phyloP scores from a whole-genome alignment of 2,329 filamentous ascomycete genomes.

The Calonectria ilicicola region DNA sequence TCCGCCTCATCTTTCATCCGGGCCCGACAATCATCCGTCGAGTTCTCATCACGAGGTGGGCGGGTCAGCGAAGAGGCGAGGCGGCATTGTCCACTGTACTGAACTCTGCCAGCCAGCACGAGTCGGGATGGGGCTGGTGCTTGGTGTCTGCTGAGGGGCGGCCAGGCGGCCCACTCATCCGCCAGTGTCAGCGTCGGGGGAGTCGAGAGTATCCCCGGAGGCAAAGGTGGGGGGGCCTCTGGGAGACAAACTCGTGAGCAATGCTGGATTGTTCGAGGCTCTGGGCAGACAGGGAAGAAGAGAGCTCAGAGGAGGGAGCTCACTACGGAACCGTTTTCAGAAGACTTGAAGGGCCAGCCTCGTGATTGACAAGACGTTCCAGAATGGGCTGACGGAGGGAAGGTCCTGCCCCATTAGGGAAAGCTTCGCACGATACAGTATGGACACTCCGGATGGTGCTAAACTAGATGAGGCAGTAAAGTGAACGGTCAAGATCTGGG shows the following conservation, averaged over 20 bases:
- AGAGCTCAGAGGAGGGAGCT: slow-evolving; percentile 23
- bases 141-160: slow-evolving; percentile 37
- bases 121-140: slow-evolving; percentile 41
- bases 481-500: slow-evolving; percentile 37
- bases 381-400: slow-evolving; percentile 32
- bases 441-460: slow-evolving; percentile 11
- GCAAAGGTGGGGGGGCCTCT: slow-evolving; percentile 24
- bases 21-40: slow-evolving; percentile 27
- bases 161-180: slow-evolving; percentile 42
- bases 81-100: slow-evolving; percentile 23
- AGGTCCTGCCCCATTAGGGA: slow-evolving; percentile 23
- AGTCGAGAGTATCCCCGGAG: slow-evolving; percentile 24
- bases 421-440: slow-evolving; percentile 10
- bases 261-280: slow-evolving; percentile 2
- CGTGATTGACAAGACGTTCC: slow-evolving; percentile 39
- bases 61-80: slow-evolving; percentile 36
- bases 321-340: slow-evolving; percentile 34
- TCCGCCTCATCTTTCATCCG: slow-evolving; percentile 20
- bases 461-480: slow-evolving; percentile 24
- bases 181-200: slow-evolving; percentile 32
- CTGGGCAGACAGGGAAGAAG: neutral
- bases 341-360: slow-evolving; percentile 20
- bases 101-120: slow-evolving; percentile 34
- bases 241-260: slow-evolving; percentile 18
- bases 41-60: slow-evolving; percentile 34